A percentile compares a stretch with the other conserved stretches of the same genome.
Conservation (phyloP, 768 basidiomycete species). For the Lactifluus pinguis region DNA sequence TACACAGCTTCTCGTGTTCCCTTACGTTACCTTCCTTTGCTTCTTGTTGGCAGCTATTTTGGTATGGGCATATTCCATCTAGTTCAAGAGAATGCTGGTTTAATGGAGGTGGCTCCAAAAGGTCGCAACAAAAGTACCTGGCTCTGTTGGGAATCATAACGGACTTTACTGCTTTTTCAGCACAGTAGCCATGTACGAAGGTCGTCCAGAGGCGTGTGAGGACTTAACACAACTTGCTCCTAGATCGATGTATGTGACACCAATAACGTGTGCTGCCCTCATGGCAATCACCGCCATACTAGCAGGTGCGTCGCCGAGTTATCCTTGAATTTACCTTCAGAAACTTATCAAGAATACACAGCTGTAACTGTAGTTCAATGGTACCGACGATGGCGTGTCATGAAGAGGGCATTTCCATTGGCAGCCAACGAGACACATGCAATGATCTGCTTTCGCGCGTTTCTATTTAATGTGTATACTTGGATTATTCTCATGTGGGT, state of each 20-base stretch:
- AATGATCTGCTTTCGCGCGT: conserved; percentile 32
- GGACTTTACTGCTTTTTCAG: conserved; percentile 43
- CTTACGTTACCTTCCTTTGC: conserved; percentile 35
- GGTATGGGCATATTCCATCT: background rate
- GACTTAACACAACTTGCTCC: conserved; percentile 11
- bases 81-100: background rate
- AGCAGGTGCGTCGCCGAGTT: conserved; percentile 31
- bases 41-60: conserved; percentile 31
- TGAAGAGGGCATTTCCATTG: conserved; percentile 36
- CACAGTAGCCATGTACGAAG: conserved; percentile 30
- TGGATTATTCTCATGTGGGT: conserved; percentile 10
- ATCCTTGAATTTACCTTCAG: background rate
- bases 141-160: conserved; percentile 28
- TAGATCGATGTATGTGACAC: conserved; percentile 23
- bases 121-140: conserved; percentile 20
- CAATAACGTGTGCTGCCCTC: conserved; percentile 37
- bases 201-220: background rate
- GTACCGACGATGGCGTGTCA: conserved; percentile 30
- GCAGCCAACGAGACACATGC: conserved; percentile 29
- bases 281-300: conserved; percentile 34
- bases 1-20: conserved; percentile 29
- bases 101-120: background rate
- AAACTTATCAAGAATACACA: conserved; percentile 20
- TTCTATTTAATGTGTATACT: conserved; percentile 11
- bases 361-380: conserved; percentile 37